These are phyloP conservation scores for Malus hybrid DNA, from an alignment of 331 rosid species.

Conservation along the genomic window DNA sequence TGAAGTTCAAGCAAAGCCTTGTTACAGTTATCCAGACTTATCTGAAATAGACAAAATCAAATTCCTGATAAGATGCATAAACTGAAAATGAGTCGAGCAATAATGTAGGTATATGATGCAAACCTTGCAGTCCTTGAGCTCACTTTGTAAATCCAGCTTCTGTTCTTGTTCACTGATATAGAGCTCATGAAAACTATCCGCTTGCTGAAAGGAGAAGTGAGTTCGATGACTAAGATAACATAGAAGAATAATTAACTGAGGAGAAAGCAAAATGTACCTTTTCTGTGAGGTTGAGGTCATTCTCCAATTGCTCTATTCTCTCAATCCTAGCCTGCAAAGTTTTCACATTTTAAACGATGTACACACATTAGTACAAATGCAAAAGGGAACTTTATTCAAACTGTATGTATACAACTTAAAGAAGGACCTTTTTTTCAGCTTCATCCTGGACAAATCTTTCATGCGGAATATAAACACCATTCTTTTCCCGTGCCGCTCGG, in stretches of 20 bases:
- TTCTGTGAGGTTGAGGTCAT: conserved; percentile 50
- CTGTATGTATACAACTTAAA: not conserved
- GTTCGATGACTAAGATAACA: not conserved
- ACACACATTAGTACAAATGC: not conserved
- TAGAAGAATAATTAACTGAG: not conserved
- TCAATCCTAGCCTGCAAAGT: conserved; percentile 59
- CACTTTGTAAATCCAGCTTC: conserved; percentile 57
- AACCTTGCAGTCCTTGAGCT: conserved; percentile 78
- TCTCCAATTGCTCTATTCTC: conserved; percentile 80
- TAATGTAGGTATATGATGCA: not conserved
- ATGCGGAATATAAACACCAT: conserved; percentile 83
- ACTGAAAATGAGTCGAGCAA: conserved; percentile 13
- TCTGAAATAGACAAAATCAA: conserved; percentile 22
- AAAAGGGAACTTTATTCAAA: not conserved
- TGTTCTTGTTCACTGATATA: conserved; percentile 72
- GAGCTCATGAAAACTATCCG: conserved; percentile 56
- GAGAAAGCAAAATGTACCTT: conserved; percentile 37
- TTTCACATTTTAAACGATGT: not conserved
- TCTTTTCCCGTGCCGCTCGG: conserved; percentile 93
- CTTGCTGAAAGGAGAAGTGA: conserved; percentile 48
- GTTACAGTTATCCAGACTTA: conserved; percentile 44
- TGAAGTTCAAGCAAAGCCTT: conserved; percentile 59
- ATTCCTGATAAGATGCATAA: not conserved
- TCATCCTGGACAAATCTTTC: conserved; percentile 85
- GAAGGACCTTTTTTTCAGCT: conserved; percentile 80